These are phyloP conservation scores for Zymoseptoria passerinii DNA, from an alignment of 2,329 filamentous ascomycete species.

Conservation along the genomic window DNA sequence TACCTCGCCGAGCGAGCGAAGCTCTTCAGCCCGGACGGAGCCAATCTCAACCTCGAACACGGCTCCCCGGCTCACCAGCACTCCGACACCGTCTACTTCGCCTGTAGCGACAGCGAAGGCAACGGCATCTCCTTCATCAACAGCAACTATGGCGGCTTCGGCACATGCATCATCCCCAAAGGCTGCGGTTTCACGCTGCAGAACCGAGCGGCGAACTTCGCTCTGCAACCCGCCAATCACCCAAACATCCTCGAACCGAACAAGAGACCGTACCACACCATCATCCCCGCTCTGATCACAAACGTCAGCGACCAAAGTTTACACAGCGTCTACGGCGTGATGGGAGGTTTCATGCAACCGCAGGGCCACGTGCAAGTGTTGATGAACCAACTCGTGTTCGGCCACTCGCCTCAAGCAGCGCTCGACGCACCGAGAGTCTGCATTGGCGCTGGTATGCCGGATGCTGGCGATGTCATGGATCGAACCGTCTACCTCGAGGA, in stretches of 20 bases:
- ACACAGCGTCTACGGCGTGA: conserved; percentile 85
- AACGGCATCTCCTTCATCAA: conserved; percentile 97
- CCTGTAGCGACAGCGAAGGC: conserved; percentile 68
- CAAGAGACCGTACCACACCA: conserved; percentile 94
- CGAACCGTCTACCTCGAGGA: conserved; percentile 72
- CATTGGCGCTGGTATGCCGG: conserved; percentile 65
- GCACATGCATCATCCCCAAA: conserved; percentile 73
- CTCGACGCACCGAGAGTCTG: conserved; percentile 88
- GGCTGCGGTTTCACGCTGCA: conserved; percentile 91
- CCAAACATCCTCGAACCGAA: conserved; percentile 72
- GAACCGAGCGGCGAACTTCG: conserved; percentile 85
- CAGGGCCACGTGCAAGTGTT: conserved; percentile 93
- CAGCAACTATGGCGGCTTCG: conserved; percentile 85
- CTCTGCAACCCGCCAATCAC: conserved; percentile 54
- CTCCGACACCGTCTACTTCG: conserved; percentile 92
- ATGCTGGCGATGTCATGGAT: conserved; percentile 49
- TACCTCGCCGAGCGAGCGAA: conserved; percentile 66
- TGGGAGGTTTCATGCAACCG: conserved; percentile 98
- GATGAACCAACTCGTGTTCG: conserved; percentile 78
- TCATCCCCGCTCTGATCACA: conserved; percentile 87
- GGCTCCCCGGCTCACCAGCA: conserved; percentile 78
- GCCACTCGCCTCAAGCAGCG: conserved; percentile 74
- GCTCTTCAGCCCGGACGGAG: conserved; percentile 50
- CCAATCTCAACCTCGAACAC: conserved; percentile 50
- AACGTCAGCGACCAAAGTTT: conserved; percentile 64